Evolutionary conservation across 192 early-diverging fungal species (phyloP).

Genomic region (Chytriomyces confervae): DNA sequence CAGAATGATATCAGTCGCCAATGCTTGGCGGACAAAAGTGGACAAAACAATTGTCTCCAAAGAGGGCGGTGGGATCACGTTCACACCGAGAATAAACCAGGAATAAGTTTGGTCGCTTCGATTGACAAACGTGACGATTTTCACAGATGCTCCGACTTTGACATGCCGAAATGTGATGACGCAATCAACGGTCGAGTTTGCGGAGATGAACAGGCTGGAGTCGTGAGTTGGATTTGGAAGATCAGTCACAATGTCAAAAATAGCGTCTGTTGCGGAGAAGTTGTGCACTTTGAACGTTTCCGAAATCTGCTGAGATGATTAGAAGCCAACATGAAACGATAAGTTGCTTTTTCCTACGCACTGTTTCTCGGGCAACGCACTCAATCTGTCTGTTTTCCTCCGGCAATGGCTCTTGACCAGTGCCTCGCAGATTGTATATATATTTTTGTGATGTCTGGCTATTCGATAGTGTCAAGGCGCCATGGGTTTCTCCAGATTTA

Average conservation of each 20-base stretch:
- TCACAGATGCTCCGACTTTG: slow-evolving; percentile 35
- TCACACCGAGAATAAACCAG: slow-evolving; percentile 53
- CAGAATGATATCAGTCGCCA: slow-evolving; percentile 43
- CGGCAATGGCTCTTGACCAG: slow-evolving; percentile 52
- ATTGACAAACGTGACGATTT: slow-evolving; percentile 54
- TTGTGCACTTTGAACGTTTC: slow-evolving; percentile 49
- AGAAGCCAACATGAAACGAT: background rate
- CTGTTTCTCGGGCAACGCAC: slow-evolving; percentile 42
- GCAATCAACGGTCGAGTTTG: slow-evolving; percentile 34
- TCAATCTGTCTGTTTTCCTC: slow-evolving; percentile 50
- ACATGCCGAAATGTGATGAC: slow-evolving; percentile 32
- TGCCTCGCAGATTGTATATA: slow-evolving; percentile 49
- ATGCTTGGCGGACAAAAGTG: slow-evolving; percentile 39
- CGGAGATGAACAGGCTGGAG: slow-evolving; percentile 35
- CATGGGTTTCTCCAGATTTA: slow-evolving; percentile 36
- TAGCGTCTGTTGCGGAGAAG: slow-evolving; percentile 39
- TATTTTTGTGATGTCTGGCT: slow-evolving; percentile 56
- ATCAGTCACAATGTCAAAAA: slow-evolving; percentile 56
- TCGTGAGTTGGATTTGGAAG: slow-evolving; percentile 38
- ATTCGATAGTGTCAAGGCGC: slow-evolving; percentile 51
- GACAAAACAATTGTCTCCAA: slow-evolving; percentile 44
- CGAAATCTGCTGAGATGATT: slow-evolving; percentile 14
- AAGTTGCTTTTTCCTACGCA: background rate
- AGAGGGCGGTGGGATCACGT: slow-evolving; percentile 39
- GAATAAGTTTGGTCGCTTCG: slow-evolving; percentile 46